These are phyloP conservation scores for Linum usitatissimum DNA, from an alignment of 345 rosid genomes.

Conservation along the genomic window DNA sequence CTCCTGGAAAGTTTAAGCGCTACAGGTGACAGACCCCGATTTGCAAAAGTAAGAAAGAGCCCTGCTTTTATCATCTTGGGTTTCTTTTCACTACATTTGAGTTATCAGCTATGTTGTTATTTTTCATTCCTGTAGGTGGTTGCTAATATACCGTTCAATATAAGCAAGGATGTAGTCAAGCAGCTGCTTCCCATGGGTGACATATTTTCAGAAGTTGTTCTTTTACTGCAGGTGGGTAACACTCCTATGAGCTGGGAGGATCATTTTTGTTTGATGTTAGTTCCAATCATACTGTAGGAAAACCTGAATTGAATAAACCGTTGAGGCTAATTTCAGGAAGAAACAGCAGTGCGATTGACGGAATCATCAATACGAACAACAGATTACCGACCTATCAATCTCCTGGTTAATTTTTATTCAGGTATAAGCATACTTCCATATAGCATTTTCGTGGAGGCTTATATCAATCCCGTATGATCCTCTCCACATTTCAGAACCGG, in stretches of 20 bases:
- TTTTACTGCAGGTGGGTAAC: conserved; percentile 63
- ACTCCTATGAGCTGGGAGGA: background rate
- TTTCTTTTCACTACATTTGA: background rate
- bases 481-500: conserved; percentile 50
- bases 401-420: conserved; percentile 69
- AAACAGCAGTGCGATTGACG: conserved; percentile 64
- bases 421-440: conserved; percentile 25
- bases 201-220: conserved; percentile 78
- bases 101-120: background rate
- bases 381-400: conserved; percentile 67
- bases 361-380: conserved; percentile 51
- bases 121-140: conserved; percentile 42
- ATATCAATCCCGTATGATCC: background rate
- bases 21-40: conserved; percentile 18
- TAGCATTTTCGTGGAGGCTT: background rate
- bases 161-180: conserved; percentile 75
- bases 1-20: conserved; percentile 29
- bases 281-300: background rate
- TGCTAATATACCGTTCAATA: conserved; percentile 77
- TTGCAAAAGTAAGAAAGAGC: conserved; percentile 52
- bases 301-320: background rate
- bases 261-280: background rate
- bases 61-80: background rate
- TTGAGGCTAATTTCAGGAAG: conserved; percentile 41
- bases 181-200: conserved; percentile 90